Conservation (phyloP, 768 basidiomycete species). For the Termitomyces heimii region DNA sequence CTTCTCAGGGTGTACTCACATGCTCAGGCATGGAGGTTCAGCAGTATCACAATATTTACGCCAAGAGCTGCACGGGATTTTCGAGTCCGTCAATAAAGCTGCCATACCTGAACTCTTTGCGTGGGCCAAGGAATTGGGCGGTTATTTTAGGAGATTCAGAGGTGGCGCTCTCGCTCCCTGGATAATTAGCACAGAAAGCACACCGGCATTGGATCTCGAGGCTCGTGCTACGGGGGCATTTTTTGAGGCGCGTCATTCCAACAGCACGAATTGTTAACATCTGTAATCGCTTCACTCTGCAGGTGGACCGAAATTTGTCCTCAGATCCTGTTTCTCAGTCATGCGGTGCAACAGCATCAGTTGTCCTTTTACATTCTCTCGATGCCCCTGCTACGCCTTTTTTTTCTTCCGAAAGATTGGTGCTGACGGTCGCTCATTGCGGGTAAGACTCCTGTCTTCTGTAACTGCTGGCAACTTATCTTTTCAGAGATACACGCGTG, state of each 20-base stretch:
- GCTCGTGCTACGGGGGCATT: conserved; percentile 85
- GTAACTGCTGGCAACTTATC: background rate
- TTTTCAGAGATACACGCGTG: conserved; percentile 81
- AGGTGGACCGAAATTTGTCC: conserved; percentile 76
- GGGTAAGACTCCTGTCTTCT: conserved; percentile 49
- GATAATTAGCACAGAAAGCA: conserved; percentile 32
- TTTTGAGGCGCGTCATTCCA: conserved; percentile 58
- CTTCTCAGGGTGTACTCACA: conserved; percentile 4
- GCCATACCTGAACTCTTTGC: conserved; percentile 69
- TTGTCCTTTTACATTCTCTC: conserved; percentile 86
- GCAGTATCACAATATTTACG: conserved; percentile 82
- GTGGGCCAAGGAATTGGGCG: conserved; percentile 77
- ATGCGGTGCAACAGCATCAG: conserved; percentile 88
- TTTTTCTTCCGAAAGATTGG: conserved; percentile 69
- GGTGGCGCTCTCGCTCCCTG: conserved; percentile 77
- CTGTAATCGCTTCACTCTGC: conserved; percentile 1
- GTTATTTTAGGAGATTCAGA: conserved; percentile 86
- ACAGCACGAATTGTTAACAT: background rate
- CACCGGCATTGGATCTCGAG: conserved; percentile 61
- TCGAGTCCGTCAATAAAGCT: conserved; percentile 70
- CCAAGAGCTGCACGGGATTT: conserved; percentile 78
- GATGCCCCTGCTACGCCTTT: conserved; percentile 79
- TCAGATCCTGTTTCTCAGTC: conserved; percentile 61
- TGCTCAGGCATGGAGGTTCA: conserved; percentile 81
- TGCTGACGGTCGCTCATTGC: conserved; percentile 87